These are phyloP conservation scores for Pisolithus orientalis DNA, from an alignment of 768 basidiomycete genomes.

Conservation along the genomic window DNA sequence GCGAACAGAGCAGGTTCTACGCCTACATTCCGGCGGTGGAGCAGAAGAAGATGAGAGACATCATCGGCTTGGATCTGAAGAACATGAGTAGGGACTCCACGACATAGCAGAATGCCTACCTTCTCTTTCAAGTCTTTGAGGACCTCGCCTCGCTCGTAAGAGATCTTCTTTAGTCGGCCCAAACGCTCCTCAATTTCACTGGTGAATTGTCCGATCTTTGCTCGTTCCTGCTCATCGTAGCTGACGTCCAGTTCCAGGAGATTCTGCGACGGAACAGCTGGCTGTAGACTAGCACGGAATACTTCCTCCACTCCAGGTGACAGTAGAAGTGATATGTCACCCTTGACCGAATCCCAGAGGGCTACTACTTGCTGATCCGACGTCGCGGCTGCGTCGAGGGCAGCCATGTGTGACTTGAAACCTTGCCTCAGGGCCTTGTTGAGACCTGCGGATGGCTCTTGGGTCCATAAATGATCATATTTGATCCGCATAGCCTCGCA, in stretches of 20 bases:
- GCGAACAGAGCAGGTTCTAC: slow-evolving; percentile 89
- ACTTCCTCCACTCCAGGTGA: slow-evolving; percentile 57
- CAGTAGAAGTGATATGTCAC: slow-evolving; percentile 59
- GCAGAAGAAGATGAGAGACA: slow-evolving; percentile 87
- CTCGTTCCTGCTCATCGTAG: slow-evolving; percentile 61
- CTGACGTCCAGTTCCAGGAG: slow-evolving; percentile 72
- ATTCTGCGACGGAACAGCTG: slow-evolving; percentile 34
- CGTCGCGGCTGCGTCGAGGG: slow-evolving; percentile 68
- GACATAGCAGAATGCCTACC: slow-evolving; percentile 34
- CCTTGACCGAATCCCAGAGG: slow-evolving; percentile 66
- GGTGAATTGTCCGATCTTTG: slow-evolving; percentile 60
- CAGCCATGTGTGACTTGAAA: slow-evolving; percentile 65
- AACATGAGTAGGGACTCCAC: background rate
- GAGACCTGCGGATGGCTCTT: slow-evolving; percentile 70
- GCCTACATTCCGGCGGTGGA: slow-evolving; percentile 79
- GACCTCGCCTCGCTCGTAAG: slow-evolving; percentile 78
- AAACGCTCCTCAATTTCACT: slow-evolving; percentile 75
- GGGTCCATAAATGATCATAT: slow-evolving; percentile 83
- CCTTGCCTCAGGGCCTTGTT: slow-evolving; percentile 71
- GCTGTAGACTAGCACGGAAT: slow-evolving; percentile 47
- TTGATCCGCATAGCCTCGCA: slow-evolving; percentile 87
- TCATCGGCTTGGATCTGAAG: slow-evolving; percentile 88
- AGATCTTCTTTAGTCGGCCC: slow-evolving; percentile 73
- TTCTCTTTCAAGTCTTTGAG: slow-evolving; percentile 95
- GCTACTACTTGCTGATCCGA: slow-evolving; percentile 72